Evolutionary conservation across 441 rosid genomes (phyloP).

Genomic region (Raphanus hybrid): DNA sequence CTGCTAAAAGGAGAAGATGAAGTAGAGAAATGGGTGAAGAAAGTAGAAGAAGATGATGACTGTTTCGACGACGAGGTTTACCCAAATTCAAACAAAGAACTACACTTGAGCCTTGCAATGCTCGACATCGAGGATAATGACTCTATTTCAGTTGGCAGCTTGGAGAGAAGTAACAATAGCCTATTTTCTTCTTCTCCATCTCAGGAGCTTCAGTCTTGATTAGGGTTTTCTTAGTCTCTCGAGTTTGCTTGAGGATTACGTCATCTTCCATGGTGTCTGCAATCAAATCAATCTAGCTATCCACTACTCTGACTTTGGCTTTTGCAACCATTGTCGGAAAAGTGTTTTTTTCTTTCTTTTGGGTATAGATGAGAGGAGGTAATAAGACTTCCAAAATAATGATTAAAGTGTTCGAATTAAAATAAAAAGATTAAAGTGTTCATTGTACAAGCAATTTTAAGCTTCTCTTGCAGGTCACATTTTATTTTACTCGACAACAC

Average conservation of each 20-base stretch:
- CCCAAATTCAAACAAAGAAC: slow-evolving; percentile 62
- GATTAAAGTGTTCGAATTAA: not conserved
- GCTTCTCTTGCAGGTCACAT: slow-evolving; percentile 2
- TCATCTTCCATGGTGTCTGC: not conserved
- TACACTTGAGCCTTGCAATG: slow-evolving; percentile 70
- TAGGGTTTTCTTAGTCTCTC: slow-evolving; percentile 21
- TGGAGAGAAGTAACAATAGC: slow-evolving; percentile 54
- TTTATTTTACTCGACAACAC: not conserved
- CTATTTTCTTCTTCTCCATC: slow-evolving; percentile 58
- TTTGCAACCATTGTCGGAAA: slow-evolving; percentile 29
- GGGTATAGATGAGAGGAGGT: slow-evolving; percentile 16
- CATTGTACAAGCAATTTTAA: not conserved
- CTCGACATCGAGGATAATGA: slow-evolving; percentile 69
- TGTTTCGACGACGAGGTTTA: slow-evolving; percentile 75
- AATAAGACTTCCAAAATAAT: slow-evolving; percentile 22
- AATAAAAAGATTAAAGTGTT: not conserved
- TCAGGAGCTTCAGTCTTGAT: slow-evolving; percentile 42
- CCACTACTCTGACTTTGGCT: slow-evolving; percentile 19
- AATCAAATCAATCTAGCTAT: slow-evolving; percentile 4
- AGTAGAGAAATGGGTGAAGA: slow-evolving; percentile 41
- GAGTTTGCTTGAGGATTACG: slow-evolving; percentile 10
- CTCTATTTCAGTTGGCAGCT: slow-evolving; percentile 63
- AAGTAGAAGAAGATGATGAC: slow-evolving; percentile 54
- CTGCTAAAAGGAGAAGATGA: slow-evolving; percentile 61
- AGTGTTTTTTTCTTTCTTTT: not conserved